These are phyloP conservation scores for Artomyces pyxidatus DNA, from an alignment of 768 basidiomycete species.

Conservation along the genomic window DNA sequence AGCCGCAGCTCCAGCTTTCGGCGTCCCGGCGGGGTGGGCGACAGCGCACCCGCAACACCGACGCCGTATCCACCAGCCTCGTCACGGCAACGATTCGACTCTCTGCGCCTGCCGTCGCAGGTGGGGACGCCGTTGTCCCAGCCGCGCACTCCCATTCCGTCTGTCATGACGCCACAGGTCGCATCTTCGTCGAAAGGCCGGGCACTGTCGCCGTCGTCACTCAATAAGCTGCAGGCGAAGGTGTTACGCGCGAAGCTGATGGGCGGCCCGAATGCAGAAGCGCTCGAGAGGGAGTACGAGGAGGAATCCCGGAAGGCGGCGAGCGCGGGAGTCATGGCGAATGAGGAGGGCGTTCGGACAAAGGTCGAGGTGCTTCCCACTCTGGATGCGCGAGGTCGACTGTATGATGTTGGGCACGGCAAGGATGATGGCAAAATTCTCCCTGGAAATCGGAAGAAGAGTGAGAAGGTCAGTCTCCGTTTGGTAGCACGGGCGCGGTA, in stretches of 20 bases:
- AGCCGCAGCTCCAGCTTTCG: constrained; percentile 85
- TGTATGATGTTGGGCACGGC: constrained; percentile 91
- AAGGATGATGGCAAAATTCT: constrained; percentile 41
- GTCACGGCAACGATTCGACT: constrained; percentile 47
- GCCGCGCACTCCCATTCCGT: constrained; percentile 79
- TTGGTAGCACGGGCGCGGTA: too few relatives aligned
- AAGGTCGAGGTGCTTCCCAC: constrained; percentile 85
- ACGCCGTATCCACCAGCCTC: constrained; percentile 29
- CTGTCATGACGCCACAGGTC: constrained; percentile 71
- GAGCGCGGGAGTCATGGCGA: constrained; percentile 27
- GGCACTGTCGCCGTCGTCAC: constrained; percentile 62
- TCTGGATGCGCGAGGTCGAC: constrained; percentile 68
- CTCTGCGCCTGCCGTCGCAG: constrained; percentile 54
- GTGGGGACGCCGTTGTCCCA: constrained; percentile 50
- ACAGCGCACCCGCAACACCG: constrained; percentile 56
- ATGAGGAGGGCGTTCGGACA: constrained; percentile 34
- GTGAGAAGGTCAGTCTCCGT: constrained; percentile 45
- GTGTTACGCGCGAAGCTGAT: constrained; percentile 88
- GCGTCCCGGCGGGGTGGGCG: constrained; percentile 59
- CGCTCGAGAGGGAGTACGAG: constrained; percentile 83
- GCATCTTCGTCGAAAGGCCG: constrained; percentile 25
- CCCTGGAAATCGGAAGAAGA: constrained; percentile 75
- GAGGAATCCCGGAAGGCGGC: constrained; percentile 42
- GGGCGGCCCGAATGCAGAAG: constrained; percentile 65
- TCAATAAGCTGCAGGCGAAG: constrained; percentile 90